Base-by-base conservation (phyloP, 2,329 filamentous ascomycete genomes). In the Aspergillus versicolor region DNA sequence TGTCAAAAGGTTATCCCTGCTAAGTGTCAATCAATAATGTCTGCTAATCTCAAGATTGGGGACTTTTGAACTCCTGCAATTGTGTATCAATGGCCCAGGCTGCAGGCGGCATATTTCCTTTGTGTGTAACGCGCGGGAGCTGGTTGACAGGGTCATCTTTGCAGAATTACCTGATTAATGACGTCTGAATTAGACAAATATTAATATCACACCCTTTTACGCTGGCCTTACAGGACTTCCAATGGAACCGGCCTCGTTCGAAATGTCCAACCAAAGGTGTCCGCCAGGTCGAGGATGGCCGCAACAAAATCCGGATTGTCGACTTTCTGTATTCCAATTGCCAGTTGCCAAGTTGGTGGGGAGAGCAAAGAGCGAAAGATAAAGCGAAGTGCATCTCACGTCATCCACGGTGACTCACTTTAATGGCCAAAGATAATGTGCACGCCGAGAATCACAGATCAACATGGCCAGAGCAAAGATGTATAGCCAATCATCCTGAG, bases 361-460 rank as follows among this genome's bases (percentile, higher is more conserved):
- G 3, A 30, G 17, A 27, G 15, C n/a, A 7, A 46, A 47, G 38
- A 38, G 21, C 27, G 43, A 48, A 13, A 52, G 47, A 57, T 21
- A n/a, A 40, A 42, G 38, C 13, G 19, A 49, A 43, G 37, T 27
- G 12, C 50, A 41, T 46, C n/a, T 57, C 55, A 53, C 49, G 49
- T 53, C 19, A 52, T 38, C 30, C 17, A 13, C 24, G 11, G 38
- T 11, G 19, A 11, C 15, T 24, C n/a, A 17, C 30, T 12, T 15
- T 8, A 4, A 32, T 38, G n/a, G 15, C 11, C 41, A 24, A 21
- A 2, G 7, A 47, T 17, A 12, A 54, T 41, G 27, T 44, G 27
- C 24, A 48, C 37, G 12, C 19, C 34, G 8, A 17, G 45, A 22
- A 42, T n/a, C 24, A 50, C 30, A 3, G 30, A 6, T 50, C 53